Evolutionary conservation across 805 yeast species (phyloP).

Genomic region (Kodamaea hsintzibuensis): DNA sequence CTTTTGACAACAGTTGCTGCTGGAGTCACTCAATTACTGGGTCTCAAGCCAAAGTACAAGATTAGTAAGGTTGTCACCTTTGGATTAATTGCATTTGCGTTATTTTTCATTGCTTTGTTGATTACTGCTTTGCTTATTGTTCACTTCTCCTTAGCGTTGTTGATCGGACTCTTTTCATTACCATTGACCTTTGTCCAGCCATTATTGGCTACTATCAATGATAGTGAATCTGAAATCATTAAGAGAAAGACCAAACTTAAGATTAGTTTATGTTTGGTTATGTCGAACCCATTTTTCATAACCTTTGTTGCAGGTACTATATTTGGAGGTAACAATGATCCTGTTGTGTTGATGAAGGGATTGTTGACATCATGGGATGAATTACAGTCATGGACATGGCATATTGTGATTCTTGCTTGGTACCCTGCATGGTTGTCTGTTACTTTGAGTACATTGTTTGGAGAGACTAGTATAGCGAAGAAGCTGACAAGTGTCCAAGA

Average conservation of each 20-base stretch:
- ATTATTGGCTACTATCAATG: constrained; percentile 17
- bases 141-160: constrained; percentile 79
- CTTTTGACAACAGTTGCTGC: constrained; percentile 17
- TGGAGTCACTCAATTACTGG: constrained; percentile 13
- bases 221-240: constrained; percentile 1
- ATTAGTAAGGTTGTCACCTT: constrained; percentile 24
- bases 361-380: constrained; percentile 65
- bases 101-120: constrained; percentile 58
- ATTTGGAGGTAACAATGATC: constrained; percentile 31
- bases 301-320: constrained; percentile 27
- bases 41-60: constrained; percentile 7
- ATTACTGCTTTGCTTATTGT: constrained; percentile 75
- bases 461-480: constrained; percentile 22
- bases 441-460: constrained; percentile 29
- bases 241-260: constrained; percentile 16
- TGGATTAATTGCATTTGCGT: constrained; percentile 48
- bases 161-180: constrained; percentile 67
- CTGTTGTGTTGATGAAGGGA: constrained; percentile 46
- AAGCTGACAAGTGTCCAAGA: background rate
- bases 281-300: constrained; percentile 54
- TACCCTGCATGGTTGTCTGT: constrained; percentile 71
- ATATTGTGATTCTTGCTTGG: constrained; percentile 73
- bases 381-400: constrained; percentile 85
- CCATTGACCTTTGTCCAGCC: constrained; percentile 68
- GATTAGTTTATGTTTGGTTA: constrained; percentile 31